Evolutionary conservation across 495 filamentous ascomycete species (phyloP), one percentile per base, ranked within the genome.

Genomic region (Lasiosphaeria hispida): DNA sequence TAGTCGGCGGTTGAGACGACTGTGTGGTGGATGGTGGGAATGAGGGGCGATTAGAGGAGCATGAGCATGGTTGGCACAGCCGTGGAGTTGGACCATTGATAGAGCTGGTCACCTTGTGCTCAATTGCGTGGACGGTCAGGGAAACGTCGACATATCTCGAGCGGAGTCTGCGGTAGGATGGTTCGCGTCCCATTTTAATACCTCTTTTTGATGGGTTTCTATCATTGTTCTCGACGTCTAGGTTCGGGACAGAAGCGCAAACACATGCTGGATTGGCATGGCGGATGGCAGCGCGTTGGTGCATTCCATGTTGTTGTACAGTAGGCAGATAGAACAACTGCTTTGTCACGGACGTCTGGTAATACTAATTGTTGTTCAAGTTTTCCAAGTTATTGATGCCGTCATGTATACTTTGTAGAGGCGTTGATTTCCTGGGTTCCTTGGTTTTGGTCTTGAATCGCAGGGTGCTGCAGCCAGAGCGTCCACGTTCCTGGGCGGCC

Each of bases 261-360:
- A 33, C 15, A 41, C 45, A n/a, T 19, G 19, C 42, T n/a, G 30
- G 34, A 37, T 17, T 17, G 38, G 57, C 18, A 55, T 23, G 48
- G 43, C n/a, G 42, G 38, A 38, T 18, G 35, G 11, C 14, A 53
- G 51, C 36, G 48, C 38, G 35, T 55, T 57, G 44, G 53, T 53
- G 61, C 56, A 59, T 65, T 60, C 51, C 53, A 43, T 59, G 61
- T 59, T 59, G 65, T 62, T 65, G 62, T 69, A 71, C 52, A 67
- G 60, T 69, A 69, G 59, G 63, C 62, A 69, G 61, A 71, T 69
- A 69, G 70, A 72, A 65, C 63, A 72, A 69, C 68, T 69, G 62
- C 68, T 64, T 64, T 64, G 65, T 62, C 61, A 48, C 52, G 49
- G 58, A 56, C 43, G 34, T 30, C 49, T 38, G 49, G 49, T 52